Base-by-base conservation (phyloP, 192 early-diverging fungal genomes). In the Lunasporangiospora selenospora region DNA sequence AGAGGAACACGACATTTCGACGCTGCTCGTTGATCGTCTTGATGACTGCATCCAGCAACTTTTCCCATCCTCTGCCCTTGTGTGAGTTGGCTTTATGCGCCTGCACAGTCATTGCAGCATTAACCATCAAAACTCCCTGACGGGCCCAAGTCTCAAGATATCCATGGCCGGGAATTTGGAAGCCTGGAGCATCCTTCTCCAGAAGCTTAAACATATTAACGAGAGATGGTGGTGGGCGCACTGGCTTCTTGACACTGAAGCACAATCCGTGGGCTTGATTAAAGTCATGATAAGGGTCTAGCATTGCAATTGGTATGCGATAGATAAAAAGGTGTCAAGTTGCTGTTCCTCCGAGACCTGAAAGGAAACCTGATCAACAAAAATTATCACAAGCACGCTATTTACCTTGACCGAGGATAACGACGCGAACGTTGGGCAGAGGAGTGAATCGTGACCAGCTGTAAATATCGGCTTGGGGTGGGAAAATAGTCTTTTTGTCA, bases 351-450 rank as follows among this genome's bases (percentile, higher is more conserved):
- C 26, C n/a, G 8, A 21, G n/a, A n/a, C n/a, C n/a, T n/a, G n/a
- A n/a, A n/a, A n/a, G n/a, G n/a, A n/a, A n/a, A n/a, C n/a, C n/a
- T n/a, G n/a, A n/a, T n/a, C n/a, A n/a, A n/a, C n/a, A n/a, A n/a
- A n/a, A n/a, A n/a, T 29, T 12, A 48, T 10, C 9, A 33, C n/a
- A 38, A 21, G 49, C 7, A 65, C 4, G 32, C 41, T 23, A 81
- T 32, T 64, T 80, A 87, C 92, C 93, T 86, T 98, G 97, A 6
- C 97, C 97, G 46, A 98, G 58, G 40, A 98, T 95, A 21, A 98
- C 95, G 23, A 97, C 92, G 34, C 84, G 83, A 26, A 98, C 89
- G 3, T 77, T 61, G 8, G 67, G 63, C 4, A 90, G 78, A 21
- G 90, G 88, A 10, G 84, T 85, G 53, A 83, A 95, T 38, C 88